phyloP scores from a whole-genome alignment of 495 filamentous ascomycete species.

The Jackrogersella multiformis region DNA sequence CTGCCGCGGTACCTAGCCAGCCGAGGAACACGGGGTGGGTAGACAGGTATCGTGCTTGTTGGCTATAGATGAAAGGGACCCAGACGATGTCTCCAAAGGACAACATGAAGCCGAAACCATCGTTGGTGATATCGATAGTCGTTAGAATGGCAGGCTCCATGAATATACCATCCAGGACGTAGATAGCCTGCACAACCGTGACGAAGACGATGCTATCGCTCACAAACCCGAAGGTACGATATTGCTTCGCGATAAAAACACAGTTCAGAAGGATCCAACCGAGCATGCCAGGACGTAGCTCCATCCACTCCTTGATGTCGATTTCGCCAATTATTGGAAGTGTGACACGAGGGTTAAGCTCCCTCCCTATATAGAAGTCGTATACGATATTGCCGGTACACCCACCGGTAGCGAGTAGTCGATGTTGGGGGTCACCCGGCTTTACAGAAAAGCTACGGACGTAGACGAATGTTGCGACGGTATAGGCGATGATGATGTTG shows the following conservation, averaged over 20 bases:
- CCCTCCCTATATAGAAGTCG: slow-evolving; percentile 97
- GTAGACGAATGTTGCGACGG: slow-evolving; percentile 79
- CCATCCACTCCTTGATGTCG: slow-evolving; percentile 91
- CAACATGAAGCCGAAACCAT: slow-evolving; percentile 98
- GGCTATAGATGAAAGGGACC: slow-evolving; percentile 89
- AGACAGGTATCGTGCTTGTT: slow-evolving; percentile 89
- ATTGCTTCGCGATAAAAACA: slow-evolving; percentile 87
- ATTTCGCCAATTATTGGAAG: slow-evolving; percentile 82
- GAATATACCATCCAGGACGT: slow-evolving; percentile 85
- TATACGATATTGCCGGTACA: slow-evolving; percentile 87
- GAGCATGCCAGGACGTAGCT: slow-evolving; percentile 89
- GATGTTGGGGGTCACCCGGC: slow-evolving; percentile 64
- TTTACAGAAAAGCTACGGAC: slow-evolving; percentile 81
- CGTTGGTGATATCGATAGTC: slow-evolving; percentile 93
- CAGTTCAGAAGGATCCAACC: slow-evolving; percentile 90
- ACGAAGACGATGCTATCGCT: slow-evolving; percentile 90
- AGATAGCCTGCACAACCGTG: slow-evolving; percentile 79
- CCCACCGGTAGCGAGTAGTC: slow-evolving; percentile 79
- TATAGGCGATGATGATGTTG: slow-evolving; percentile 77
- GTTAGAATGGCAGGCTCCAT: slow-evolving; percentile 94
- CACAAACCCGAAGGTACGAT: slow-evolving; percentile 80
- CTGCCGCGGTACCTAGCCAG: slow-evolving; percentile 64
- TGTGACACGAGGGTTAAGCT: slow-evolving; percentile 89
- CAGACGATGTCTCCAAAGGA: slow-evolving; percentile 92
- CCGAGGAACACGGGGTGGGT: slow-evolving; percentile 83